Evolutionary conservation across 202 grass and related monocot species (phyloP).

Genomic region (Carex sylvatica): DNA sequence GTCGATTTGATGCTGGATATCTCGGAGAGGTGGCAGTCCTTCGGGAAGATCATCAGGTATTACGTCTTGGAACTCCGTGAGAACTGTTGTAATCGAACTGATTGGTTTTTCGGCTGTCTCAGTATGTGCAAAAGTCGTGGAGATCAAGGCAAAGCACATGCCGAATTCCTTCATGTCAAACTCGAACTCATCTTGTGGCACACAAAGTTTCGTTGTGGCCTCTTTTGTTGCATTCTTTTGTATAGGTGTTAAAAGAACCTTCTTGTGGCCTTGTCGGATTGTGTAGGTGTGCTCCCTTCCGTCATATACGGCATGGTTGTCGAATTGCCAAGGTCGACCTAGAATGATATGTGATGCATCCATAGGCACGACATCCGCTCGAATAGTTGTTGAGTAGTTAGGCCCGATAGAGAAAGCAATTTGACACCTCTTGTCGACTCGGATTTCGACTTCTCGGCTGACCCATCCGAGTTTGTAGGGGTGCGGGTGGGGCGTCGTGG

Average conservation of each 20-base stretch:
- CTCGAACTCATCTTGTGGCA: not conserved
- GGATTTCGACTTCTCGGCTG: no score
- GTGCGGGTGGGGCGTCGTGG: not conserved
- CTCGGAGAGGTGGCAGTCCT: no score
- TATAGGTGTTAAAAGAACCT: not conserved
- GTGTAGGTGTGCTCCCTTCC: not conserved
- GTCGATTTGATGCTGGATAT: no score
- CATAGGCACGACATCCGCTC: not conserved
- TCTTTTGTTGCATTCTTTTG: not conserved
- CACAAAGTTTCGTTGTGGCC: not conserved
- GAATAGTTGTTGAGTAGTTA: no score
- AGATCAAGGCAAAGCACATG: no score
- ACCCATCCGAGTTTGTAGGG: not conserved
- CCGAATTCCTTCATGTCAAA: not conserved
- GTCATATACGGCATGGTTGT: not conserved
- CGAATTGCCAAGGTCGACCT: not conserved
- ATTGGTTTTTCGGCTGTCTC: not conserved
- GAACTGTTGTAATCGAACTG: not conserved
- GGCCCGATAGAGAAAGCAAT: no score
- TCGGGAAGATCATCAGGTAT: no score
- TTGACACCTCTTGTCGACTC: no score
- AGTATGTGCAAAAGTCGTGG: not conserved
- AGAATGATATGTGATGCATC: not conserved
- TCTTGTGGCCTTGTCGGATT: not conserved
- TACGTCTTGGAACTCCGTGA: no score